Percentiles rank a stretch among this genome's conserved stretches.
Evolutionary conservation across 2,329 filamentous ascomycete species (phyloP).

Genomic region (Claviceps quebecensis): DNA sequence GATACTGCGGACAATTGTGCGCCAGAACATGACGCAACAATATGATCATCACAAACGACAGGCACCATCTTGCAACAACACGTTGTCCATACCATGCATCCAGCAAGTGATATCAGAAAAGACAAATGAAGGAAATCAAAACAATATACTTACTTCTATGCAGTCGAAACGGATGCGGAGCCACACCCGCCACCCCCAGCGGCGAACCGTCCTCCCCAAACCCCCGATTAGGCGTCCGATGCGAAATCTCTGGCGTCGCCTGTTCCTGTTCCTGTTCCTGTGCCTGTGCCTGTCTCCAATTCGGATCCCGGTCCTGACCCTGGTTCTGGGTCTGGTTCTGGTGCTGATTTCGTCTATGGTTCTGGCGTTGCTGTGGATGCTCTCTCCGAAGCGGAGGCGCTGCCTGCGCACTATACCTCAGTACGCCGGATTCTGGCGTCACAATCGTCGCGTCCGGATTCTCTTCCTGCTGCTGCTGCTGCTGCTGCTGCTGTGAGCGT

Average conservation of each 20-base stretch:
- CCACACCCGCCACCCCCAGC: constrained; percentile 12
- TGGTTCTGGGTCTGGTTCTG: constrained; percentile 5
- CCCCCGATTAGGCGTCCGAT: constrained; percentile 9
- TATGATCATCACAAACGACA: background rate
- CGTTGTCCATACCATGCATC: background rate
- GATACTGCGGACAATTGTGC: background rate
- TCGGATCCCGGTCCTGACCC: background rate
- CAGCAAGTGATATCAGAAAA: background rate
- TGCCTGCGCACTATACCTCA: background rate
- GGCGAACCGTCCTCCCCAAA: constrained; percentile 8
- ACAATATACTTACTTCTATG: constrained; percentile 20
- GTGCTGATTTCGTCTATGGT: background rate
- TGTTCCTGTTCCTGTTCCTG: constrained; percentile 4
- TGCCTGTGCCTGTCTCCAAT: background rate
- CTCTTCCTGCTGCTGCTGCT: background rate
- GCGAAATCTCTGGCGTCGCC: constrained; percentile 7
- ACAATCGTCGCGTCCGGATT: background rate
- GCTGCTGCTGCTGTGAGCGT: background rate
- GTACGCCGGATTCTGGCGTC: background rate
- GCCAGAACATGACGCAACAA: background rate
- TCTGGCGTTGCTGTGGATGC: constrained; percentile 4
- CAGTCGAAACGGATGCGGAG: constrained; percentile 23
- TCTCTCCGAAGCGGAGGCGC: constrained; percentile 3
- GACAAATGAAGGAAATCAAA: background rate
- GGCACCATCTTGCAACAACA: background rate